Conservation (phyloP, 192 early-diverging fungal species). For the Podila clonocystis region DNA sequence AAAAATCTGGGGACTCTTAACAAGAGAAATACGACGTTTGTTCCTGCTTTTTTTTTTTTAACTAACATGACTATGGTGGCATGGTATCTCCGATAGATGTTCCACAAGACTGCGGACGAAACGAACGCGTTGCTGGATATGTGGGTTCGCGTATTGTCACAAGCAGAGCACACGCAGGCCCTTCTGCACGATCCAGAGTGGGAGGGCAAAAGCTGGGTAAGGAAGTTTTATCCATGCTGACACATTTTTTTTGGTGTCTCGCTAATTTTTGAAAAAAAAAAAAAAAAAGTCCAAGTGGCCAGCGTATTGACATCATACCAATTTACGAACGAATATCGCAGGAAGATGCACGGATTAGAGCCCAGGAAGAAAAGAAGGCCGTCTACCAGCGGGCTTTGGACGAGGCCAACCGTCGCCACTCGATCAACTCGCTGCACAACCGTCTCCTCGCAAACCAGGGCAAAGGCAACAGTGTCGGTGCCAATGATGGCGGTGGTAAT, state of each 20-base stretch:
- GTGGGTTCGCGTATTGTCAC: slow-evolving; percentile 54
- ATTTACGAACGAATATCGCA: background rate
- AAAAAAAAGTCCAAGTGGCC: background rate
- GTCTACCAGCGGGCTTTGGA: slow-evolving; percentile 37
- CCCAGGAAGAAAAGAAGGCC: slow-evolving; percentile 39
- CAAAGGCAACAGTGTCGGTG: background rate
- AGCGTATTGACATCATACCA: background rate
- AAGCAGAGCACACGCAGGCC: slow-evolving; percentile 46
- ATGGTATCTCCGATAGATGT: slow-evolving; percentile 11
- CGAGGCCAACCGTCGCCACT: slow-evolving; percentile 19
- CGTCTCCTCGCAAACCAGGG: background rate
- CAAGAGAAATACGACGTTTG: background rate
- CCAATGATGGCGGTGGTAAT: background rate
- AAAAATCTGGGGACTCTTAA: background rate
- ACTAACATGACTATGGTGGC: background rate
- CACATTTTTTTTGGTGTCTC: background rate
- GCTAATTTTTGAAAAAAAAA: no score
- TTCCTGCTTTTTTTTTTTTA: background rate
- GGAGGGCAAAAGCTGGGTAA: slow-evolving; percentile 44
- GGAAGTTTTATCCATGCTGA: background rate
- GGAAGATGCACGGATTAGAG: slow-evolving; percentile 39
- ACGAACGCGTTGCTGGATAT: slow-evolving; percentile 54
- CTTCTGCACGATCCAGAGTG: slow-evolving; percentile 48
- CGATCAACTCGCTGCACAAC: background rate
- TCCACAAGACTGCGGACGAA: slow-evolving; percentile 49